These are phyloP conservation scores for Trichoderma cornu-damae DNA, from an alignment of 2,329 filamentous ascomycete species.

Conservation along the genomic window DNA sequence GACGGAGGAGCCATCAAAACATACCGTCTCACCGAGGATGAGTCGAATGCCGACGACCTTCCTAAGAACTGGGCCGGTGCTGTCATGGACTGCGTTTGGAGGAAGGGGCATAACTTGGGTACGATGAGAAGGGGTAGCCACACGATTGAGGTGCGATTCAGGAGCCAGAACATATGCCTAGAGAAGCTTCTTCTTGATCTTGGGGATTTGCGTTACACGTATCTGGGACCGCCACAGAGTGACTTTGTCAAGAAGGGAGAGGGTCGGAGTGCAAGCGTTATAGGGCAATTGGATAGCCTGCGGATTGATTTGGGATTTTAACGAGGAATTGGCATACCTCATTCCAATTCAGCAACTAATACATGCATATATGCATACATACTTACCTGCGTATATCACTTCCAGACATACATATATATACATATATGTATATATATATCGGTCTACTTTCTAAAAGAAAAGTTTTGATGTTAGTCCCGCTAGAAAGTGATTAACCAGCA, in stretches of 20 bases:
- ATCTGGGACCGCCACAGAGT: conserved; percentile 34
- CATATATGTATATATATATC: too few relatives aligned
- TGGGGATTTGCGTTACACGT: conserved; percentile 31
- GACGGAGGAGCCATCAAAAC: conserved; percentile 36
- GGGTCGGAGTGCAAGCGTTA: background rate
- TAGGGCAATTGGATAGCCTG: conserved; percentile 11
- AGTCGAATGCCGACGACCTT: conserved; percentile 31
- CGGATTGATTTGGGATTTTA: conserved; percentile 17
- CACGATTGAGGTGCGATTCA: conserved; percentile 28
- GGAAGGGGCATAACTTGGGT: conserved; percentile 33
- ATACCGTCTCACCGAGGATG: conserved; percentile 30
- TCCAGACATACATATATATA: too few relatives aligned
- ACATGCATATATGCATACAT: too few relatives aligned
- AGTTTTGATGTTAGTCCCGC: background rate
- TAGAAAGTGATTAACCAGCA: too few relatives aligned
- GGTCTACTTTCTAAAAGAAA: too few relatives aligned
- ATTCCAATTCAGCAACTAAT: too few relatives aligned
- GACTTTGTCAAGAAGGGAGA: conserved; percentile 22
- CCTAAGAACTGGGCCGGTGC: conserved; percentile 46
- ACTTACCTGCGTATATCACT: too few relatives aligned
- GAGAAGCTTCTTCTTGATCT: conserved; percentile 36
- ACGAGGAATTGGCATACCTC: background rate
- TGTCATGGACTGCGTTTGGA: conserved; percentile 48
- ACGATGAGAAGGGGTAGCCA: conserved; percentile 27
- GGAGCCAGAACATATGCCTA: conserved; percentile 33